These are phyloP conservation scores for Periconia macrospinosa DNA, from an alignment of 2,329 filamentous ascomycete genomes.

Conservation along the genomic window DNA sequence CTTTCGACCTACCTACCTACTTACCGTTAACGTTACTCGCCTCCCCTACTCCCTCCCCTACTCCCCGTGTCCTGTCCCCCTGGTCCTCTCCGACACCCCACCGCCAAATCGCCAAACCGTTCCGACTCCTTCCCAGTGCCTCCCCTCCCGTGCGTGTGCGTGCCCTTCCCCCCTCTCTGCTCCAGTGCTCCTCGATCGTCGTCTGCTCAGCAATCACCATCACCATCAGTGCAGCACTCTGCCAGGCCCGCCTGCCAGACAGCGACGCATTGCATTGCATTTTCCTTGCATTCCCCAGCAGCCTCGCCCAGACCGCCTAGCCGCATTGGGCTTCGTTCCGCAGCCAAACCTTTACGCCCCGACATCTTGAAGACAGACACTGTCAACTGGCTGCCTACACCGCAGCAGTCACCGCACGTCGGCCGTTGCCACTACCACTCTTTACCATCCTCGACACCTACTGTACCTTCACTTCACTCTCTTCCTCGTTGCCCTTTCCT, in stretches of 20 bases:
- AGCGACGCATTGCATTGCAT: not conserved
- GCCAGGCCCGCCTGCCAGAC: not conserved
- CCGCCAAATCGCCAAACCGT: too few relatives aligned
- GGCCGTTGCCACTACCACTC: conserved; percentile 19
- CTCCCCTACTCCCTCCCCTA: too few relatives aligned
- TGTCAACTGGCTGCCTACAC: conserved; percentile 24
- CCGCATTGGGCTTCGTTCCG: conserved; percentile 22
- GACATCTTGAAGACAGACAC: conserved; percentile 19
- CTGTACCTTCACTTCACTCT: conserved; percentile 19
- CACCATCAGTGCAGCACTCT: too few relatives aligned
- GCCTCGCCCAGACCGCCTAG: conserved; percentile 22
- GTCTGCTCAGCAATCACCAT: not conserved
- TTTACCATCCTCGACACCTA: conserved; percentile 15
- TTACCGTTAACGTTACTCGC: too few relatives aligned
- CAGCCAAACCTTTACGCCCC: conserved; percentile 16
- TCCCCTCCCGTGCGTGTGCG: too few relatives aligned
- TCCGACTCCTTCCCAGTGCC: too few relatives aligned
- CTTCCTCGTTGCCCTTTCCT: conserved; percentile 17
- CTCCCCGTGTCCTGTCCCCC: too few relatives aligned
- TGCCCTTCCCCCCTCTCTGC: not conserved
- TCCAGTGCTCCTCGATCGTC: not conserved
- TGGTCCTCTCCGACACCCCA: too few relatives aligned
- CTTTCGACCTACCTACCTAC: not conserved
- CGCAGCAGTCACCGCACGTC: conserved; percentile 27
- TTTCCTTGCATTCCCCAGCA: conserved; percentile 21